A percentile compares a stretch with the other conserved stretches of the same genome.
These are phyloP conservation scores for Cylindrotheca fusiformis DNA, from an alignment of 108 stramenopile genomes.

Conservation along the genomic window DNA sequence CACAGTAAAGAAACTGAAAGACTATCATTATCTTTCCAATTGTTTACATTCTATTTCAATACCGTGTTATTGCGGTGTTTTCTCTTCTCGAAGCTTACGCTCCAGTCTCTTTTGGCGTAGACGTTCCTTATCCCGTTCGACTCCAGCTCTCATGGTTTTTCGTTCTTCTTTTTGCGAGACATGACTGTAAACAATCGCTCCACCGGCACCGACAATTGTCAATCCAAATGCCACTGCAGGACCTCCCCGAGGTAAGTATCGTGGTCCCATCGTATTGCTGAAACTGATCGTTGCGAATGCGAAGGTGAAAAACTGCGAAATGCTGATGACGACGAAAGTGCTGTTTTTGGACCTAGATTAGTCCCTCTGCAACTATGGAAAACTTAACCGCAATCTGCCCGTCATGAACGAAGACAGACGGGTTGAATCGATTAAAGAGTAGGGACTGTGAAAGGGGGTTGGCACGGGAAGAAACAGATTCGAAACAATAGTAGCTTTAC, in stretches of 20 bases:
- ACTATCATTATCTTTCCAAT: too few relatives aligned
- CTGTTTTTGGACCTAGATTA: too few relatives aligned
- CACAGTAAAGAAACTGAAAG: too few relatives aligned
- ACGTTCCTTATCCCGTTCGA: conserved; percentile 82
- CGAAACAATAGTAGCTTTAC: too few relatives aligned
- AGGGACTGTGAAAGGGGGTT: too few relatives aligned
- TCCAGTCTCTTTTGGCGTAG: conserved; percentile 49
- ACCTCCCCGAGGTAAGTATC: conserved; percentile 37
- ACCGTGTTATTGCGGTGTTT: conserved; percentile 5
- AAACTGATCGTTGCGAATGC: not conserved
- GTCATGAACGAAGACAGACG: too few relatives aligned
- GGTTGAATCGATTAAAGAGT: too few relatives aligned
- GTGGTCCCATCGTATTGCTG: conserved; percentile 1
- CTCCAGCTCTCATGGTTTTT: conserved; percentile 73
- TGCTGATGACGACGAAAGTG: not conserved
- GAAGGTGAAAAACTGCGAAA: not conserved
- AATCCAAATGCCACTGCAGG: conserved; percentile 50
- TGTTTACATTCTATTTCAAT: not conserved
- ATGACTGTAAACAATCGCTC: conserved; percentile 74
- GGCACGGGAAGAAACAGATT: too few relatives aligned
- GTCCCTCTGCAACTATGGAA: too few relatives aligned
- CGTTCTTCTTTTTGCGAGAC: conserved; percentile 71
- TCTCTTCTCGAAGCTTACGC: conserved; percentile 19
- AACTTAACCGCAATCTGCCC: too few relatives aligned
- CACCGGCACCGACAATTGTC: conserved; percentile 40